phyloP scores from a whole-genome alignment of 129 eudicot genomes.

The Ambrosia trifida region DNA sequence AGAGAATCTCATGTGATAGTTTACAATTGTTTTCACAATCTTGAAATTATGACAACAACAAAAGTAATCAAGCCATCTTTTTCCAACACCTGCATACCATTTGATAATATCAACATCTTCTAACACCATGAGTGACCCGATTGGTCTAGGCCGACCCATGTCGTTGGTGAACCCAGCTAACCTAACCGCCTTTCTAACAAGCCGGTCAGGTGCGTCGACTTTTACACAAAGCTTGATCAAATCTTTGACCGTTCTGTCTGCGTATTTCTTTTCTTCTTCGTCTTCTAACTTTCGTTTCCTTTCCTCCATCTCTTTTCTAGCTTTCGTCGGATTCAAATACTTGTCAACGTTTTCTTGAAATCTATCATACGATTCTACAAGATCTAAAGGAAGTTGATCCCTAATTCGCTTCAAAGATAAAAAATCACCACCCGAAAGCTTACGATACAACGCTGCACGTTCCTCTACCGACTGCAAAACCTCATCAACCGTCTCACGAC shows the following conservation, averaged over 20 bases:
- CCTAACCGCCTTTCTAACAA: constrained; percentile 61
- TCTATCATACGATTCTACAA: constrained; percentile 70
- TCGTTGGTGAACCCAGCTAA: constrained; percentile 72
- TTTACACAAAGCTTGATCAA: constrained; percentile 69
- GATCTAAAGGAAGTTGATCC: constrained; percentile 72
- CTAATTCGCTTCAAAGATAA: constrained; percentile 72
- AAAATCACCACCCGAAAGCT: constrained; percentile 70
- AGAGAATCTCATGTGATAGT: constrained; percentile 83
- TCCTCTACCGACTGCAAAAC: constrained; percentile 74
- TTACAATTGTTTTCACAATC: constrained; percentile 62
- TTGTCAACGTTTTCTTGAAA: constrained; percentile 78
- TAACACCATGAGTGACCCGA: constrained; percentile 54
- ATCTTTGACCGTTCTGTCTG: constrained; percentile 69
- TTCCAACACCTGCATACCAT: constrained; percentile 90
- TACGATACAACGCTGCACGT: constrained; percentile 63
- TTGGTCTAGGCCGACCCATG: constrained; percentile 98
- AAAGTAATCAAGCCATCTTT: constrained; percentile 81
- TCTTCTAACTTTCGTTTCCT: constrained; percentile 48
- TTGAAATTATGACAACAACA: constrained; percentile 73
- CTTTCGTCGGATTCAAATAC: constrained; percentile 69
- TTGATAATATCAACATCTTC: constrained; percentile 83
- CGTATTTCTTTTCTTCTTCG: constrained; percentile 65
- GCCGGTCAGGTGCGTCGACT: constrained; percentile 75
- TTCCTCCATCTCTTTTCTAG: constrained; percentile 56
- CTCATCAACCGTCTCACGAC: constrained; percentile 57